Evolutionary conservation across 352 stramenopile genomes (phyloP), one percentile per base, ranked within the genome.

Genomic region (Globisporangium nunn): DNA sequence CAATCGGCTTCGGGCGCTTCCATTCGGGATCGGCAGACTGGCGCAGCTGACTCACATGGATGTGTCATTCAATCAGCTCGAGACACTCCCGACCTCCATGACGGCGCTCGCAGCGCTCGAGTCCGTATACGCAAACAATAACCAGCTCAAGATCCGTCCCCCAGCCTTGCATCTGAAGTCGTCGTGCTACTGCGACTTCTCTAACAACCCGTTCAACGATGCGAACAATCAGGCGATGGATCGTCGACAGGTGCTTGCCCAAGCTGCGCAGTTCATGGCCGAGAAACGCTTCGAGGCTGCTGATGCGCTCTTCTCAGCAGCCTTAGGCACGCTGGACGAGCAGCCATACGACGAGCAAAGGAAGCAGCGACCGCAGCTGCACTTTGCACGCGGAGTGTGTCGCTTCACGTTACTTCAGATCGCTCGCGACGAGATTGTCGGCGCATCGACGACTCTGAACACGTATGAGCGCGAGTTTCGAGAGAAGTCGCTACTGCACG

Each of bases 191-290:
- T 69, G 75, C 31, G 76, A 88, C 28, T 67, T 82, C 46, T 86
- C 74, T 17, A 87, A 85, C 55, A 91, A 91, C 48, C 75, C 74
- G 29, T 88, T 91, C 49, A 61, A 61, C 15, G 47, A 55, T 31
- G 49, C 4, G 7, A 58, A 29, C 29, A 39, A 52, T 1, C 8
- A 12, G 4, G 6, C 18, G 14, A 4, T 53, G 8, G 29, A 28
- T 3, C 53, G 49, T 8, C 52, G 56, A n/a, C 15, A 52, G 12
- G 15, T 45, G 28, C 18, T 64, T 7, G 59, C 59, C 1, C 4
- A 62, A 62, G 74, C 77, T 1, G 52, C 63, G n/a, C 57, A 65
- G 50, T 50, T 63, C n/a, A 61, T 87, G 18, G 50, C 69, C 12
- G 44, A 67, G 18, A 7, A 56, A 18, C 50, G 74, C 10, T 85